A percentile compares a stretch with the other conserved stretches of the same genome.
These are phyloP conservation scores for Calonectria pseudoturangicola DNA, from an alignment of 2,329 filamentous ascomycete species.

Conservation along the genomic window DNA sequence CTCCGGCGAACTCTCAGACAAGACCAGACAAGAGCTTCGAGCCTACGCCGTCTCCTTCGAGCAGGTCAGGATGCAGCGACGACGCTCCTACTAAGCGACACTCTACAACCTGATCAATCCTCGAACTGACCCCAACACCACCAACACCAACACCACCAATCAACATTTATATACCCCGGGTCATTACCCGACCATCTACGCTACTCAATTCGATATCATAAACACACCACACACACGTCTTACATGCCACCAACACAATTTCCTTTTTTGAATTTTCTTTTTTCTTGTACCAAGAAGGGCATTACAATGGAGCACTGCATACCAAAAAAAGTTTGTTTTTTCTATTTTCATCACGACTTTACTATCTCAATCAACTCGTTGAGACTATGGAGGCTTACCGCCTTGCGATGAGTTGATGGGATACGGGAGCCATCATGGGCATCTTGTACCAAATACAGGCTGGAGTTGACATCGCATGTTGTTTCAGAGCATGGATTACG, in stretches of 20 bases:
- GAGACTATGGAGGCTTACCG: conserved; percentile 51
- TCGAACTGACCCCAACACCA: conserved; percentile 28
- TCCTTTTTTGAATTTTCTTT: conserved; percentile 54
- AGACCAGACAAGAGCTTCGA: conserved; percentile 85
- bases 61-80: conserved; percentile 79
- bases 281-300: conserved; percentile 69
- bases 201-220: conserved; percentile 57
- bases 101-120: conserved; percentile 17
- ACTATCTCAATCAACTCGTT: conserved; percentile 47
- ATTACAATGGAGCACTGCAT: conserved; percentile 70
- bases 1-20: conserved; percentile 79
- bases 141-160: conserved; percentile 20
- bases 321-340: conserved; percentile 63
- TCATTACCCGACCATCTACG: conserved; percentile 47
- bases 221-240: conserved; percentile 47
- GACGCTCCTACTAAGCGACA: conserved; percentile 71
- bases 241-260: conserved; percentile 44
- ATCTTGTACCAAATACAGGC: conserved; percentile 58
- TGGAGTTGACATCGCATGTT: conserved; percentile 57
- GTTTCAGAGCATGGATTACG: conserved; percentile 60
- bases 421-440: conserved; percentile 51
- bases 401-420: conserved; percentile 49
- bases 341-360: conserved; percentile 50
- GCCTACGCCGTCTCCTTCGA: conserved; percentile 94
- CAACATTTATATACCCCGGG: conserved; percentile 41